Conservation (phyloP, 108 stramenopile genomes). For the Skeletonema potamos region DNA sequence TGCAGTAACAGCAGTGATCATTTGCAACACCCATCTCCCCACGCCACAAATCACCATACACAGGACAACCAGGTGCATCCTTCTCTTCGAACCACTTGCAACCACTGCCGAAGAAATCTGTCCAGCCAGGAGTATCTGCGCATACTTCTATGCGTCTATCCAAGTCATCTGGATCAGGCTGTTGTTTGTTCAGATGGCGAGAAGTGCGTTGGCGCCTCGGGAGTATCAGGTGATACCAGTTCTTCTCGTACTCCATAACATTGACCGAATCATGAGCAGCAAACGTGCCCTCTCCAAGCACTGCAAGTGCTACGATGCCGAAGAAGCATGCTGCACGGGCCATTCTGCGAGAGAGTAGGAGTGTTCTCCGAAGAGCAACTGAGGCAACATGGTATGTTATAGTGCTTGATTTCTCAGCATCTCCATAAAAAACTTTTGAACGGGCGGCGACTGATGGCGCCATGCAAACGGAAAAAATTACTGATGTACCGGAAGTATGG, state of each 20-base stretch:
- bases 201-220: no score
- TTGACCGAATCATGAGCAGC: neutral
- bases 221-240: neutral
- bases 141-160: neutral
- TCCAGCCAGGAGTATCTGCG: neutral
- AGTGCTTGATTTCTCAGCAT: no score
- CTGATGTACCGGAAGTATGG: no score
- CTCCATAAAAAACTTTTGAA: no score
- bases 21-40: neutral
- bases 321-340: no score
- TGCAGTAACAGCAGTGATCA: slow-evolving; percentile 1
- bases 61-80: neutral
- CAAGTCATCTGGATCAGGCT: neutral
- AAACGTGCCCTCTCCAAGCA: neutral
- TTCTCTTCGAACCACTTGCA: neutral
- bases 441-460: no score
- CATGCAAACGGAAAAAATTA: no score
- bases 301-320: neutral
- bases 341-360: no score
- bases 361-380: no score
- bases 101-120: neutral
- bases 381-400: no score
- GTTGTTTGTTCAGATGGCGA: neutral
- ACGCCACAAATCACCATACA: neutral
- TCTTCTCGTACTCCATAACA: neutral